phyloP scores from a whole-genome alignment of 345 rosid genomes.

The Salix brachista region DNA sequence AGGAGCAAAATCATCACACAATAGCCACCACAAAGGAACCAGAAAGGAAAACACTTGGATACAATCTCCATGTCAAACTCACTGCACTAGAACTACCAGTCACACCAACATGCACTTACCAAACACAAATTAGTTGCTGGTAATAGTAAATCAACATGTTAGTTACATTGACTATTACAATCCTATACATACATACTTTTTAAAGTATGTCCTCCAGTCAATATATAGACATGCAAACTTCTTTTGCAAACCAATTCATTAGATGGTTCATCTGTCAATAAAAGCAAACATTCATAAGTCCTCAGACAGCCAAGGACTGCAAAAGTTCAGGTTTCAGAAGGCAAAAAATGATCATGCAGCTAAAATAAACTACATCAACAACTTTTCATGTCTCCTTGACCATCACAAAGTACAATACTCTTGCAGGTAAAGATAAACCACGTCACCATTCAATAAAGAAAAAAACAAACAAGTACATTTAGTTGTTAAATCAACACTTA shows the following conservation, averaged over 20 bases:
- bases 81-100: not conserved
- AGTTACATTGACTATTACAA: not conserved
- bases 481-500: conserved; percentile 19
- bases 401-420: not conserved
- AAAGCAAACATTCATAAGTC: not conserved
- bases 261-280: not conserved
- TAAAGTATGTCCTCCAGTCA: not conserved
- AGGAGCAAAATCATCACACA: not conserved
- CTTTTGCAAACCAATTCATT: not conserved
- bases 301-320: not conserved
- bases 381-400: not conserved
- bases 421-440: not conserved
- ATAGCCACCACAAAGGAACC: not conserved
- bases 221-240: not conserved
- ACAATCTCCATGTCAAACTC: not conserved
- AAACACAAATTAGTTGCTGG: not conserved
- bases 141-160: not conserved
- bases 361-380: not conserved
- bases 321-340: not conserved
- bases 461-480: not conserved
- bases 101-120: not conserved
- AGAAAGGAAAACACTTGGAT: not conserved
- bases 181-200: not conserved
- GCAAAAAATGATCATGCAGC: not conserved
- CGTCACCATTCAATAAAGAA: not conserved